Evolutionary conservation across 73 alveolate species (phyloP), one percentile per base, ranked within the genome.

Genomic region (Paramecium pentaurelia): DNA sequence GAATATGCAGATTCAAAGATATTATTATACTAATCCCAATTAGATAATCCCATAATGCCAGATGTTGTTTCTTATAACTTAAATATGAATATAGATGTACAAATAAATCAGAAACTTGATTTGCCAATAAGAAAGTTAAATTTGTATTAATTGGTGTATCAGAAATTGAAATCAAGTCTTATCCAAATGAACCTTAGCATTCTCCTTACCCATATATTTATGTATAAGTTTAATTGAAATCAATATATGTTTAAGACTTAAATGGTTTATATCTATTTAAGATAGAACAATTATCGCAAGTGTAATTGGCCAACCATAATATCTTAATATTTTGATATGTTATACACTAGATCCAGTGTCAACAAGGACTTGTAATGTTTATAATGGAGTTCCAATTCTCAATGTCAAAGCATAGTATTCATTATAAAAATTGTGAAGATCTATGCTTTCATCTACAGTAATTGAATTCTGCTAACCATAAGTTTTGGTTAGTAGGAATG

Each of bases 331-430:
- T 44, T 44, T 14, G 11, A 10, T 2, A 6, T 18, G 11, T 22
- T 40, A 11, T 80, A 80, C 91, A 28, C 91, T 47, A 44, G 91
- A 80, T 6, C 91, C 91, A 12, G 91, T 80, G 14, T 80, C 91
- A 20, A 80, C 71, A 42, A 80, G 44, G 3, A 80, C 54, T 14
- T 80, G 4, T 8, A 80, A 45, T n/a, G 2, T 12, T 47, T 80
- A 49, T 5, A 11, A 10, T 2, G 91, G 91, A 8, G 91, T 80
- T 25, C 91, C 91, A 45, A 80, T 27, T 27, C 47, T 36, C 8
- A 80, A 16, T 8, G 18, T 47, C 30, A 49, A 44, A 18, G 47
- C 47, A 80, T 80, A 80, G 10, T 45, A 80, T 3, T 27, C 16
- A 22, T 44, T 44, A 0, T 44, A 20, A 22, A 10, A 10, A 44